phyloP scores from a whole-genome alignment of 1,284 basidiomycete species.

The Stygiomarasmius scandens region DNA sequence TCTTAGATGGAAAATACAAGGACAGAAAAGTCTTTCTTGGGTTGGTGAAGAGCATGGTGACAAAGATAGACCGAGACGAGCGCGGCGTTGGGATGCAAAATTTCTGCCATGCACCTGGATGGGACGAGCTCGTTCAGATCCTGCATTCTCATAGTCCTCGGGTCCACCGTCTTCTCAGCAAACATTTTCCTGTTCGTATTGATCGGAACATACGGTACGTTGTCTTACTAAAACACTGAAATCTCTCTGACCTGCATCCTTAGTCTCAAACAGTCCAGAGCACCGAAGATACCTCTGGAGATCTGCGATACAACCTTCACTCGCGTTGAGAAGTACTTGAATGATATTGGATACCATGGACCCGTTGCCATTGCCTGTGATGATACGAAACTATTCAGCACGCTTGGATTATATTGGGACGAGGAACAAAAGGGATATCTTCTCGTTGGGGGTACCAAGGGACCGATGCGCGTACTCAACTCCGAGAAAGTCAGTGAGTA shows the following conservation, averaged over 20 bases:
- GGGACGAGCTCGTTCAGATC: slow-evolving; percentile 31
- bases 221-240: not conserved
- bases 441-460: slow-evolving; percentile 26
- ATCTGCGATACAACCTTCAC: slow-evolving; percentile 19
- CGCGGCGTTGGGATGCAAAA: slow-evolving; percentile 39
- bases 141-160: slow-evolving; percentile 28
- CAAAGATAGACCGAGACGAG: slow-evolving; percentile 25
- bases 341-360: slow-evolving; percentile 24
- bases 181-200: slow-evolving; percentile 26
- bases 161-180: slow-evolving; percentile 25
- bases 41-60: slow-evolving; percentile 32
- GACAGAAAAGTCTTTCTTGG: slow-evolving; percentile 19
- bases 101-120: slow-evolving; percentile 34
- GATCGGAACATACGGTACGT: slow-evolving; percentile 28
- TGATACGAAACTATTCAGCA: slow-evolving; percentile 31
- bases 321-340: too few relatives aligned
- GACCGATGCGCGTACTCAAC: slow-evolving; percentile 20
- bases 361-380: slow-evolving; percentile 29
- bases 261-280: not conserved
- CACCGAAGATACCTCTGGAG: not conserved
- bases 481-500: slow-evolving; percentile 17
- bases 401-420: slow-evolving; percentile 26
- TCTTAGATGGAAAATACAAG: slow-evolving; percentile 27
- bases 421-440: slow-evolving; percentile 16
- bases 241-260: not conserved